These are phyloP conservation scores for Diatrype stigma DNA, from an alignment of 2,329 filamentous ascomycete species.

Conservation along the genomic window DNA sequence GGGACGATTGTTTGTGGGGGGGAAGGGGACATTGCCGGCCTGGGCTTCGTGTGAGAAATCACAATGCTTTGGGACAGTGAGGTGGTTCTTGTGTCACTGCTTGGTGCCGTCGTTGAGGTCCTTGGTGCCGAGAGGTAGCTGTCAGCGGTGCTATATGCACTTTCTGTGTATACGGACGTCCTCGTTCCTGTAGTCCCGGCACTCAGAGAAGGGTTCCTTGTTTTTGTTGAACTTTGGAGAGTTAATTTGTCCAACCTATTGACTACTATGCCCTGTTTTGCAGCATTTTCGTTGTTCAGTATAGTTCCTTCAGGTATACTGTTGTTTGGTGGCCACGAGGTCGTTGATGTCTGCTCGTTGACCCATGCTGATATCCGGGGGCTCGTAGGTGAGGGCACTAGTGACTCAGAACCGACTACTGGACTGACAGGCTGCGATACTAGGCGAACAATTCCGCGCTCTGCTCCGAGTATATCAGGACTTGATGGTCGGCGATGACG, in stretches of 20 bases:
- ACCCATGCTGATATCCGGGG: conserved; percentile 20
- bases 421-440: conserved; percentile 7
- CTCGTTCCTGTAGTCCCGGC: conserved; percentile 11
- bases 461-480: conserved; percentile 18
- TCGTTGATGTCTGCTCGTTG: conserved; percentile 16
- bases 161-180: conserved; percentile 5
- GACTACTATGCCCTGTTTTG: conserved; percentile 7
- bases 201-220: conserved; percentile 4
- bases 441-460: conserved; percentile 17
- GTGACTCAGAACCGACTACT: not conserved
- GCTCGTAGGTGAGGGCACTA: conserved; percentile 2
- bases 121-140: conserved; percentile 13
- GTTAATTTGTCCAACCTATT: conserved; percentile 13
- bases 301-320: conserved; percentile 17
- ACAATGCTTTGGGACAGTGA: conserved; percentile 7
- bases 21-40: conserved; percentile 1
- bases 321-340: conserved; percentile 10
- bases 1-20: conserved; percentile 3
- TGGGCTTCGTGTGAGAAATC: not conserved
- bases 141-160: conserved; percentile 15
- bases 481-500: conserved; percentile 14
- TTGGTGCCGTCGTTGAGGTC: conserved; percentile 9
- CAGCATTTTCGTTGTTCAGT: conserved; percentile 10
- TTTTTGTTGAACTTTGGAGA: conserved; percentile 7
- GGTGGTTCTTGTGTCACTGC: conserved; percentile 17